Base-by-base conservation (phyloP, 169 alveolate genomes). In the Plasmodium blacklocki region DNA sequence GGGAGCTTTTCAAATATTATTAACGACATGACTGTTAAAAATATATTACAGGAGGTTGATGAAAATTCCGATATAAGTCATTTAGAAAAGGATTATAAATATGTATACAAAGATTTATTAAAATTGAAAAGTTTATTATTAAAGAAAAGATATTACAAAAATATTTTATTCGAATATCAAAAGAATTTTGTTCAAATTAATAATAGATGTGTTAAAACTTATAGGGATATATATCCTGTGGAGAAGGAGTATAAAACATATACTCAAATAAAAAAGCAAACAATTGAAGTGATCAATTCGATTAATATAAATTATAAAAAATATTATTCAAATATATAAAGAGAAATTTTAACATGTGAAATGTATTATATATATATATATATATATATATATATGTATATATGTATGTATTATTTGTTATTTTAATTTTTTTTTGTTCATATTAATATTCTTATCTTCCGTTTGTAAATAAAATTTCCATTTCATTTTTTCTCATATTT, bases 221-320 rank as follows among this genome's bases (percentile, higher is more conserved):
- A 85, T 63, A 85, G 70, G 58, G 92, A 85, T 29, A 85, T 85
- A 70, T 85, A 85, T 21, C 92, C 92, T 15, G 92, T 85, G 15
- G 92, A 85, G 50, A 85, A 85, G 54, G 87, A 85, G 32, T 85
- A 85, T 85, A 85, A 66, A 59, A 26, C 72, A 21, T 85, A 85
- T 66, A 85, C 92, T 23, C 87, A 85, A 85, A 85, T 85, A 45
- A 85, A 85, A 52, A 85, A 85, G 59, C 87, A 85, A 39, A 85
- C 87, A 1, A 70, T 49, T 11, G 92, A 70, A 23, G 68, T 85
- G 58, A 85, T 85, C 21, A 68, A 59, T 15, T 14, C 29, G 32
- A 85, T 85, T 54, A 85, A 85, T 71, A 70, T 59, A 54, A 62
- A 32, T 19, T 85, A 85, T 72, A 85, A 85, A 32, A 85, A 85